Percentiles rank a stretch among this genome's conserved stretches.
These are phyloP conservation scores for Peronospora farinosa DNA, from an alignment of 352 stramenopile species.

Conservation along the genomic window DNA sequence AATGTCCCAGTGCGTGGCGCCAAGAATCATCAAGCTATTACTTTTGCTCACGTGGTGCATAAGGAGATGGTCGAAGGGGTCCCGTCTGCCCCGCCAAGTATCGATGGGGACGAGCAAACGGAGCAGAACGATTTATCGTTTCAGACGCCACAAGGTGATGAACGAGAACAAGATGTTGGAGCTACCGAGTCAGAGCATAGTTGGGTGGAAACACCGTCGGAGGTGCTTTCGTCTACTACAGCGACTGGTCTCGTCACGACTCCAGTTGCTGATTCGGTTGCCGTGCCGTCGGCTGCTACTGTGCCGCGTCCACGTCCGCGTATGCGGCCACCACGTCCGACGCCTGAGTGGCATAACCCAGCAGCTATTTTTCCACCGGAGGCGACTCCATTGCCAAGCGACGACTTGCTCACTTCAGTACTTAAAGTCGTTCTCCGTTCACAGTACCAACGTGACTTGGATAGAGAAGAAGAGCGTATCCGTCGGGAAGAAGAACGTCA, in stretches of 20 bases:
- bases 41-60: constrained; percentile 31
- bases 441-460: constrained; percentile 34
- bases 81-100: background rate
- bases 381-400: constrained; percentile 15
- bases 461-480: constrained; percentile 28
- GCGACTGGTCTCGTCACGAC: background rate
- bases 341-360: constrained; percentile 21
- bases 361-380: constrained; percentile 17
- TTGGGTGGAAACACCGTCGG: constrained; percentile 16
- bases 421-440: constrained; percentile 32
- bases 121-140: constrained; percentile 20
- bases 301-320: constrained; percentile 3
- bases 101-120: constrained; percentile 10
- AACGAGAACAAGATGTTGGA: constrained; percentile 18
- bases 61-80: constrained; percentile 33
- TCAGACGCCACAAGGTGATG: constrained; percentile 14
- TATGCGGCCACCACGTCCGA: constrained; percentile 3
- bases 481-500: constrained; percentile 27
- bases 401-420: constrained; percentile 31
- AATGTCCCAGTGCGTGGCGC: constrained; percentile 26
- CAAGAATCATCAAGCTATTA: constrained; percentile 34
- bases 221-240: constrained; percentile 3
- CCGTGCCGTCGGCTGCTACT: background rate
- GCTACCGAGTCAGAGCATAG: constrained; percentile 23
- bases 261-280: background rate